A percentile compares a stretch with the other conserved stretches of the same genome.
Conservation (phyloP, 805 yeast species). For the Starmerella riodocensis region DNA sequence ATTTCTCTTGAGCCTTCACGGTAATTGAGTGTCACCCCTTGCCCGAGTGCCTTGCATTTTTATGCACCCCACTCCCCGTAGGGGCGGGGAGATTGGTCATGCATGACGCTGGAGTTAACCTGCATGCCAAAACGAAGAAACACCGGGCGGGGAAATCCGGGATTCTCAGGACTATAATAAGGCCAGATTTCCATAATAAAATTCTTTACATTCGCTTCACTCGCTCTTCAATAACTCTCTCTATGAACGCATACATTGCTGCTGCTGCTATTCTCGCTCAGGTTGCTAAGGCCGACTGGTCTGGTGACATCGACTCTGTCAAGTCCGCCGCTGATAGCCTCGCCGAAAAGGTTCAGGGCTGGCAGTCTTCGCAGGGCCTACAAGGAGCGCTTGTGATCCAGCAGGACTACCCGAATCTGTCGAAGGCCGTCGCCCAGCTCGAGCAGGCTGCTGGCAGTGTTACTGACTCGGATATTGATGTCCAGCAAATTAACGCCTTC, state of each 20-base stretch:
- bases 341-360: conserved; percentile 9
- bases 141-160: neutral
- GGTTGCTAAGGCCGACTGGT: conserved; percentile 14
- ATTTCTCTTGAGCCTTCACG: too few relatives aligned
- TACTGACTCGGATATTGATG: conserved; percentile 11
- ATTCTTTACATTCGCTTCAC: neutral
- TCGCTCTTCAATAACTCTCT: too few relatives aligned
- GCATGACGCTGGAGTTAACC: too few relatives aligned
- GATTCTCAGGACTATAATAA: neutral
- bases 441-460: conserved; percentile 6
- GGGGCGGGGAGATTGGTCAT: too few relatives aligned
- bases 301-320: conserved; percentile 14
- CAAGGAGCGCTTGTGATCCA: conserved; percentile 25
- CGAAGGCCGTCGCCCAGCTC: conserved; percentile 16
- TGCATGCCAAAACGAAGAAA: too few relatives aligned
- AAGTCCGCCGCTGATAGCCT: conserved; percentile 14
- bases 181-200: neutral
- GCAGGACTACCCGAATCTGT: conserved; percentile 18
- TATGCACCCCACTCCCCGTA: too few relatives aligned
- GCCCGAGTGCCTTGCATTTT: too few relatives aligned
- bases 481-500: conserved; percentile 10
- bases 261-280: conserved; percentile 19
- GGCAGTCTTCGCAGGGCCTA: conserved; percentile 20
- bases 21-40: too few relatives aligned
- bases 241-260: conserved; percentile 18